A percentile compares a stretch with the other conserved stretches of the same genome.
These are phyloP conservation scores for Dillenia suffruticosa DNA, from an alignment of 164 flowering plant species.

Conservation along the genomic window DNA sequence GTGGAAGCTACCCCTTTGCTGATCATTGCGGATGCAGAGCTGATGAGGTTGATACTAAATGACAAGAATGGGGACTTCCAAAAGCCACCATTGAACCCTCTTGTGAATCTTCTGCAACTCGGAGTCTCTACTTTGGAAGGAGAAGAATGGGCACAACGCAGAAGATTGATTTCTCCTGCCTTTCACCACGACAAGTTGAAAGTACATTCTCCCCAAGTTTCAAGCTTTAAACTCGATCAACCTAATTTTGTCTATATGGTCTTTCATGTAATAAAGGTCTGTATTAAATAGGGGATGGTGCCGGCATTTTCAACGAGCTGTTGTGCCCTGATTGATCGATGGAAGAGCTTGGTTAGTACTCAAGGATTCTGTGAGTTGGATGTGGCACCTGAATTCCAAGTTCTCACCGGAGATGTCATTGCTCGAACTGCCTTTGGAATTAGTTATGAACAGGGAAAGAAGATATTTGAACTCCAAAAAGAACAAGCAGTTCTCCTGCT, in stretches of 20 bases:
- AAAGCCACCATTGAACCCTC: slow-evolving; percentile 37
- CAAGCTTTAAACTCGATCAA: background rate
- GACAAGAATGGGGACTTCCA: slow-evolving; percentile 32
- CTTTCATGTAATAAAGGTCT: background rate
- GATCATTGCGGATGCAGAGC: slow-evolving; percentile 35
- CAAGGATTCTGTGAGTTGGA: slow-evolving; percentile 37
- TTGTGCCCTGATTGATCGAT: slow-evolving; percentile 26
- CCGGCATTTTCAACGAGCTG: slow-evolving; percentile 33
- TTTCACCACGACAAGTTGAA: slow-evolving; percentile 45
- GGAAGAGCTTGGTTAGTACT: slow-evolving; percentile 23
- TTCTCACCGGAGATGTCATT: slow-evolving; percentile 37
- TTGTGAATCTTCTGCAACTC: slow-evolving; percentile 14
- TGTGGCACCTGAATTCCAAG: slow-evolving; percentile 39
- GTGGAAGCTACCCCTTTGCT: slow-evolving; percentile 33
- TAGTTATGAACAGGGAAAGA: slow-evolving; percentile 42
- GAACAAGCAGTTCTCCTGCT: slow-evolving; percentile 28
- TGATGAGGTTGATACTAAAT: slow-evolving; percentile 26
- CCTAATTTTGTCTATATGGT: background rate
- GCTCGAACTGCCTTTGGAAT: slow-evolving; percentile 54
- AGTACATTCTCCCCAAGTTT: slow-evolving; percentile 15
- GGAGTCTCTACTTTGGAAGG: slow-evolving; percentile 34
- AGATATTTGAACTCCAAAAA: slow-evolving; percentile 40
- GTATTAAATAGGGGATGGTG: slow-evolving; percentile 29
- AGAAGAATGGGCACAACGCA: slow-evolving; percentile 41
- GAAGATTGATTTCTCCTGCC: slow-evolving; percentile 36